Base-by-base conservation (phyloP, 2,329 filamentous ascomycete genomes). In the Trichoderma breve region DNA sequence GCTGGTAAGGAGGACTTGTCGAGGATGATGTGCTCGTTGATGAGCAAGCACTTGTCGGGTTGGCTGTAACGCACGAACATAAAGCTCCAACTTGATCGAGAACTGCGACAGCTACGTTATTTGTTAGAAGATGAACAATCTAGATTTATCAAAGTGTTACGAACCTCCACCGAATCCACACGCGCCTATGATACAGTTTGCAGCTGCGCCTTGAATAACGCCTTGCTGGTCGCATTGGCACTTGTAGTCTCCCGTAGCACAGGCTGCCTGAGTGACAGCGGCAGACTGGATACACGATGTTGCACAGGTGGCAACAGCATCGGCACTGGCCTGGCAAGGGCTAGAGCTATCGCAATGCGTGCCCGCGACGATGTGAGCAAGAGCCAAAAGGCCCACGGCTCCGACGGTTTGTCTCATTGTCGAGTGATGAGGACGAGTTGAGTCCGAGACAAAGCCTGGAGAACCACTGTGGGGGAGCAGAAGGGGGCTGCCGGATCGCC, bases 261-360 rank as follows among this genome's bases (percentile, higher is more conserved):
- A 79, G 30, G 66, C 64, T 6, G 74, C 76, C 6, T 71, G 71
- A 6, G 74, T 74, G 18, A 74, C 74, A 4, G 77, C 78, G 4
- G 77, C 77, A 15, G 76, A 78, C 24, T 71, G 61, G 69, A 79
- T 76, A 72, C 78, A 79, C 2, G 60, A 43, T 14, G 72, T 74
- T 24, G 76, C 78, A 65, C 78, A 79, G 12, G 53, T 24, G 15
- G 75, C 73, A 1, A 79, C 75, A 9, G 75, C 76, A 58, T 78
- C 76, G 26, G 63, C 76, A 55, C 72, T 74, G 34, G 72, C 65
- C 57, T 79, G 77, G 67, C 77, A 79, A 26, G 77, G 77, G 15
- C 69, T 76, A 3, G 74, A 32, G 43, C 53, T 60, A 21, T 74
- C 74, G 47, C 77, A 78, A n/a, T 69, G 55, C 14, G 72, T 60